Percentiles rank a stretch among this genome's conserved stretches.
Conservation (phyloP, 768 basidiomycete genomes). For the Leccinum disarticulatum region DNA sequence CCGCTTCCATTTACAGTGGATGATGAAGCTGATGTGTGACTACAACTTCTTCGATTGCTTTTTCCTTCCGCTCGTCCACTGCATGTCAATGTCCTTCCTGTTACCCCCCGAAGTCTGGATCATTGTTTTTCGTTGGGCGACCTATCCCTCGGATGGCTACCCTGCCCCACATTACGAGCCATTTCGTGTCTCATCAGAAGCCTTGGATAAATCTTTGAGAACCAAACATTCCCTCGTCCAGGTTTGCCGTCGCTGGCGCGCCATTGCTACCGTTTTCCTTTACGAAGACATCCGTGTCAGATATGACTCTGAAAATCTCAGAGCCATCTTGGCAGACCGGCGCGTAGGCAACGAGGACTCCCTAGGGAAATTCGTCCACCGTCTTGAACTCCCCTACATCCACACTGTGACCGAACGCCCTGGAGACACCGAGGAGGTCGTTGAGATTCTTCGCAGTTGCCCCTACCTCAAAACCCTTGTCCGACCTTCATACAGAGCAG, state of each 20-base stretch:
- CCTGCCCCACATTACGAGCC: conserved; percentile 42
- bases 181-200: conserved; percentile 41
- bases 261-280: conserved; percentile 44
- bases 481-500: conserved; percentile 39
- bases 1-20: not conserved
- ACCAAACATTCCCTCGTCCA: conserved; percentile 45
- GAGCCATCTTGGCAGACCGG: conserved; percentile 28
- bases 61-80: not conserved
- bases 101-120: conserved; percentile 59
- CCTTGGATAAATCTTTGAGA: conserved; percentile 31
- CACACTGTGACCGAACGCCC: conserved; percentile 44
- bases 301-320: conserved; percentile 31
- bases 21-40: conserved; percentile 10
- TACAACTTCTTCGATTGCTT: not conserved
- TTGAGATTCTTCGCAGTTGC: conserved; percentile 51
- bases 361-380: conserved; percentile 44
- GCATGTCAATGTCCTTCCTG: conserved; percentile 1
- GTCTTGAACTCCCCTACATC: conserved; percentile 58
- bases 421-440: conserved; percentile 33
- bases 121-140: conserved; percentile 48
- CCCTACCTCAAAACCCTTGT: conserved; percentile 53
- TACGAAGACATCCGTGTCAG: conserved; percentile 55
- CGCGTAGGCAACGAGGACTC: conserved; percentile 15
- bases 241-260: conserved; percentile 60
- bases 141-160: conserved; percentile 27